A percentile compares a stretch with the other conserved stretches of the same genome.
These are phyloP conservation scores for Pachyrhizus erosus DNA, from an alignment of 306 rosid species.

Conservation along the genomic window DNA sequence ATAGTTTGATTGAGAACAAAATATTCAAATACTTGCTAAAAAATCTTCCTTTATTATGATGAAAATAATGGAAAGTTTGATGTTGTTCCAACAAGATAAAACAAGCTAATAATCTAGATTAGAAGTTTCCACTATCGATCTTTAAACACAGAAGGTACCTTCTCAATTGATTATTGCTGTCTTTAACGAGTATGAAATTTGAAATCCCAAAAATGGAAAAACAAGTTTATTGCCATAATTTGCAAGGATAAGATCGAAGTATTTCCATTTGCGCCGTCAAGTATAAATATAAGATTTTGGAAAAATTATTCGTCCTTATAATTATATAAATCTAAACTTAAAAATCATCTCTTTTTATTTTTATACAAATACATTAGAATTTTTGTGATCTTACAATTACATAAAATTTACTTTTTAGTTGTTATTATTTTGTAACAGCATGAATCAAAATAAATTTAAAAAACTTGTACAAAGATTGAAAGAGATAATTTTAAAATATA, in stretches of 20 bases:
- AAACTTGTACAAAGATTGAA: too few species aligned
- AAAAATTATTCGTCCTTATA: too few species aligned
- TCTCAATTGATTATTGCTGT: not conserved
- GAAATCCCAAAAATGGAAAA: not conserved
- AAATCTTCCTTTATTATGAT: not conserved
- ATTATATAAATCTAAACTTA: too few species aligned
- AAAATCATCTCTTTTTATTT: too few species aligned
- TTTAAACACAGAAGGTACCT: not conserved
- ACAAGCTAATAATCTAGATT: not conserved
- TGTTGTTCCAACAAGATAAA: not conserved
- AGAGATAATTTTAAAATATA: too few species aligned
- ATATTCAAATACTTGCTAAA: not conserved
- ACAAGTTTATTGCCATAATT: not conserved
- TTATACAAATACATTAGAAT: too few species aligned
- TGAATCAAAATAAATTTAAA: too few species aligned
- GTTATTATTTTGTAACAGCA: too few species aligned
- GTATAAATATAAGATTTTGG: too few species aligned
- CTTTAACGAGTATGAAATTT: not conserved
- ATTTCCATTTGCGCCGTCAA: not conserved
- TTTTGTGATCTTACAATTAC: too few species aligned
- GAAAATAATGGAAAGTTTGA: too few species aligned
- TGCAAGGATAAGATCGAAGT: not conserved
- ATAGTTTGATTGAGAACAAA: not conserved
- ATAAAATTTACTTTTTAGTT: too few species aligned
- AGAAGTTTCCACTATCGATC: not conserved